phyloP scores from a whole-genome alignment of 2,329 filamentous ascomycete species.

The Coniochaeta sp. region DNA sequence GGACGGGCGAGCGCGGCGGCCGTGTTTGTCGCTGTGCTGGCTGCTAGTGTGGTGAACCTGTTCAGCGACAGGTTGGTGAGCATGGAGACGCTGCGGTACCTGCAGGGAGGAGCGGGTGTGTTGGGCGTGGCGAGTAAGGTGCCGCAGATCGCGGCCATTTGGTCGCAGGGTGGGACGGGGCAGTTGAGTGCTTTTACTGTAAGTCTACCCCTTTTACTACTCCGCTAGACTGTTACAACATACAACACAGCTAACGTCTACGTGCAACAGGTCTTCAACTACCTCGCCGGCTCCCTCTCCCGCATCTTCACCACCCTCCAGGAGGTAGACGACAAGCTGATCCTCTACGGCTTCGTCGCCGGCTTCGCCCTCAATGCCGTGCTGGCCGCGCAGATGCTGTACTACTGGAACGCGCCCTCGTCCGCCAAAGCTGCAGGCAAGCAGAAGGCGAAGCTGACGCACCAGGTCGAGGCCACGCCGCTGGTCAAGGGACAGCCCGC shows the following conservation, averaged over 20 bases:
- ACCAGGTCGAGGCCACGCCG: conserved; percentile 2
- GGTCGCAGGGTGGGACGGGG: conserved; percentile 78
- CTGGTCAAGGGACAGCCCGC: conserved; percentile 15
- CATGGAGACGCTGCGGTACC: conserved; percentile 59
- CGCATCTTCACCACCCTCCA: conserved; percentile 97
- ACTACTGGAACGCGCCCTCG: conserved; percentile 81
- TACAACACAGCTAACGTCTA: too few relatives aligned
- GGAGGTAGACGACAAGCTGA: conserved; percentile 94
- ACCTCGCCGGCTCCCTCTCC: conserved; percentile 83
- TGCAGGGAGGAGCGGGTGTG: conserved; percentile 79
- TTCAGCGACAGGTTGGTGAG: conserved; percentile 61
- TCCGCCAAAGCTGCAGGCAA: conserved; percentile 34
- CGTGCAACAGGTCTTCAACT: conserved; percentile 83
- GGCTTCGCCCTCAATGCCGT: conserved; percentile 87
- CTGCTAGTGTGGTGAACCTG: conserved; percentile 60
- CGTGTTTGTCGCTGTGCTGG: conserved; percentile 71
- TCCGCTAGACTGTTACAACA: too few relatives aligned
- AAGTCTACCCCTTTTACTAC: conserved; percentile 31
- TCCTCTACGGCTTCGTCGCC: conserved; percentile 88
- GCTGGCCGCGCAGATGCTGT: conserved; percentile 83
- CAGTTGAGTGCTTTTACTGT: conserved; percentile 96
- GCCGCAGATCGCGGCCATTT: conserved; percentile 86
- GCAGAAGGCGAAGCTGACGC: conserved; percentile 24
- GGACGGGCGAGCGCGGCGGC: conserved; percentile 63
- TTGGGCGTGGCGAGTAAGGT: conserved; percentile 85